Base-by-base conservation (phyloP, 1,284 basidiomycete genomes). In the Exobasidium rhododendri region DNA sequence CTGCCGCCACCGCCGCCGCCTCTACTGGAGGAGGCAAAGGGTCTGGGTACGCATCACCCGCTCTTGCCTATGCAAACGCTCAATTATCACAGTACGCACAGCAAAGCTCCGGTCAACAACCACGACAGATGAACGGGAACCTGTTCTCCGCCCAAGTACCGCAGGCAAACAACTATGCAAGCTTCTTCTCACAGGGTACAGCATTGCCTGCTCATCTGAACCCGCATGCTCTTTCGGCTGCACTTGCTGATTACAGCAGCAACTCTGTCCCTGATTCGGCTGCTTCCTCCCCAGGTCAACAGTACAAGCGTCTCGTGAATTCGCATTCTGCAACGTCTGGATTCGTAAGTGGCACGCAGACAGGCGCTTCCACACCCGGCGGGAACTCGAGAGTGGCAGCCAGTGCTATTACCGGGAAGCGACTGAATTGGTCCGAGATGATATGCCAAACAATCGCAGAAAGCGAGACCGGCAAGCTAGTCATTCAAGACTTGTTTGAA, bases 361-460 rank as follows among this genome's bases (percentile, higher is more conserved):
- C 57, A 3, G 50, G 50, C 7, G 46, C 49, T 4, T 22, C 28
- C 7, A 69, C 68, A 0, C 69, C 64, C 17, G 67, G 67, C 24
- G 67, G 66, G 40, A 73, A 73, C 51, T 68, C 70, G 17, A 65
- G 72, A 28, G 65, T 73, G 4, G 70, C 72, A 24, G 68, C 71
- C 5, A 66, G 66, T 46, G 64, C 70, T 28, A 68, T 73, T 60
- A 75, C 73, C 14, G 71, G 71, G 43, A 75, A 75, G 57, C 65
- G 76, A 3, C 65, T 78, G 58, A 78, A 78, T 58, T 78, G 76
- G 76, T 66, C 68, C 55, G 76, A 78, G 54, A 78, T 78, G 75
- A 77, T 78, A 40, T 76, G 74, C 56, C 70, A 61, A 50, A 75
- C 76, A 11, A 75, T 78, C 46, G 68, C 72, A 13, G 68, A 77